Evolutionary conservation across 768 basidiomycete species (phyloP), one percentile per base, ranked within the genome.

Genomic region (Trametes coccinea): DNA sequence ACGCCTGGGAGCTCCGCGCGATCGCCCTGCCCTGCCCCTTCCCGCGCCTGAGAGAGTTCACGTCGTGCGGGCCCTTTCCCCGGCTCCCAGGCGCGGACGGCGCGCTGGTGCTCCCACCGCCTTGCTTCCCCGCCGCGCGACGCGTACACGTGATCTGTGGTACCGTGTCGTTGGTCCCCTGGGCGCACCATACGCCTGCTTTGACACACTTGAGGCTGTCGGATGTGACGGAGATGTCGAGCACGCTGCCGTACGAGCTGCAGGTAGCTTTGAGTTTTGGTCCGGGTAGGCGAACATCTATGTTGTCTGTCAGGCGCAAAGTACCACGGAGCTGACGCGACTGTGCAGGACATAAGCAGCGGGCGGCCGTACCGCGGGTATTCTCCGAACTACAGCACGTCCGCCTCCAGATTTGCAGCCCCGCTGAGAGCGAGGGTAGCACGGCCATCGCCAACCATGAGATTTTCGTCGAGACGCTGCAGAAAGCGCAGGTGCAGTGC

Each of bases 1-100:
- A 52, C 41, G 51, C 58, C 16, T 59, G 58, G 58, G 58, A 59
- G 31, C 44, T 59, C 31, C 14, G 39, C 13, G 41, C 49, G 10
- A 37, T 59, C 41, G 22, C 30, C 14, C 13, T 59, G 22, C 58
- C 58, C n/a, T 8, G 41, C 8, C 27, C 29, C 31, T 34, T 59
- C 41, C 58, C 58, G 11, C 29, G 50, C 37, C 41, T 59, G 10
- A 14, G 17, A 27, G 58, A 51, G 3, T 33, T 52, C 22, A 59
- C 58, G 7, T 13, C 43, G 7, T 59, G 41, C 40, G 56, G 56
- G 29, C 48, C 56, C 14, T 17, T n/a, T 2, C 49, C 50, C 14
- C 29, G n/a, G 37, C 37, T 48, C 34, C 29, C n/a, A 11, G 46
- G 46, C 46, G 17, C 17, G 46, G 29, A 47, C 46, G 46, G 27